Percentiles rank a stretch among this genome's conserved stretches.
These are phyloP conservation scores for Cystoisospora suis DNA, from an alignment of 169 alveolate species.

Conservation along the genomic window DNA sequence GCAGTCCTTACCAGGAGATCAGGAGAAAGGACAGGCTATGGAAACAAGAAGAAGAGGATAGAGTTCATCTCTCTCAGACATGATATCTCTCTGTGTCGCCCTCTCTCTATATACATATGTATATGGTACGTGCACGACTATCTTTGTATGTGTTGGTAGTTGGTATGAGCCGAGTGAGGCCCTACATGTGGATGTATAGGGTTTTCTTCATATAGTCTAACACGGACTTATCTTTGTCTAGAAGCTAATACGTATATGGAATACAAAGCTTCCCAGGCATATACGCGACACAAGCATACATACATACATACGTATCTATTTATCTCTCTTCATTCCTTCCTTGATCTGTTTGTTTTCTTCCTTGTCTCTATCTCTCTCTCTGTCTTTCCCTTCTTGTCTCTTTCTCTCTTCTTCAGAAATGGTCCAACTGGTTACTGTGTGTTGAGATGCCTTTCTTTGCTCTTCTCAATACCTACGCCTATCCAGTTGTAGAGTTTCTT, in stretches of 20 bases:
- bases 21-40: too few species aligned
- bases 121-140: background rate
- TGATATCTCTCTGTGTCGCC: background rate
- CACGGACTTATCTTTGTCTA: background rate
- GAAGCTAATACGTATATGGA: too few species aligned
- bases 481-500: conserved; percentile 39
- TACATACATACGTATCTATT: too few species aligned
- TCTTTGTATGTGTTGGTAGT: background rate
- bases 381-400: conserved; percentile 12
- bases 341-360: background rate
- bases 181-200: background rate
- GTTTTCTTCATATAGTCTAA: background rate
- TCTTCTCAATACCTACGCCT: conserved; percentile 38
- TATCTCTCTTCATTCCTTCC: background rate
- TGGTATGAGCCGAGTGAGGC: background rate
- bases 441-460: conserved; percentile 53
- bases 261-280: too few species aligned
- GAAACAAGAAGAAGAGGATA: too few species aligned
- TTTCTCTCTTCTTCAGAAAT: conserved; percentile 34
- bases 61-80: too few species aligned
- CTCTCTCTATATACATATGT: background rate
- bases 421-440: conserved; percentile 35
- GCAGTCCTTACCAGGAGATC: too few species aligned
- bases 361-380: background rate
- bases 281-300: too few species aligned